Base-by-base conservation (phyloP, 805 yeast species). In the Ogataea dorogensis region DNA sequence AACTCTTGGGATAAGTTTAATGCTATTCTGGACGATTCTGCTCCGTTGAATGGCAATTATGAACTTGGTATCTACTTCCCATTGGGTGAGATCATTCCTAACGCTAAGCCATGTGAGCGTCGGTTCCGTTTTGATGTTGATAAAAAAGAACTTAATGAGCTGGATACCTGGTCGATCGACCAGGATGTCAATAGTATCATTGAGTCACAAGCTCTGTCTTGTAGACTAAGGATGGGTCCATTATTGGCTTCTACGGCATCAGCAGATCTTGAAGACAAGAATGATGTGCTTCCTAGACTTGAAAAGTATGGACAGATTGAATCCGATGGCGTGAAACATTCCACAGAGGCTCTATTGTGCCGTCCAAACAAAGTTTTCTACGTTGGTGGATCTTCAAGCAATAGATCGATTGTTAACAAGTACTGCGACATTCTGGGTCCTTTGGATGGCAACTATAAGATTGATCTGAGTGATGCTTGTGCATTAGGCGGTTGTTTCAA, bases 401-500 rank as follows among this genome's bases (percentile, higher is more conserved):
- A 89, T 56, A 44, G 55, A 14, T 73, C 86, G 17, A 81, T 88
- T 34, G 79, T 87, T 20, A 58, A 63, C 14, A 81, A 76, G 46
- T 81, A 85, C 67, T 78, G 88, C 8, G 66, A 79, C 9, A 78
- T 88, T 6, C 59, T 88, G 22, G 89, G 88, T 5, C 78, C 85
- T 0, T 53, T 64, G 16, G 61, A 67, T 2, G 93, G 89, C 1
- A 78, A 82, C 43, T 85, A 61, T 56, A 75, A 77, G 42, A 79
- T 83, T 24, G 88, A 85, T 51, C 75, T 86, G 30, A 78, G 91
- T 6, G 88, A 88, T 61, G 93, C 96, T 1, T 88, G 96, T 69
- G 96, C 96, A 0, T 59, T 86, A 22, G 96, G 96, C 17, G 95
- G 96, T 4, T 91, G 94, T 26, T 85, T 73, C 62, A 83, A 85